Base-by-base conservation (phyloP, 257 asterid genomes). In the Petunia secreta region DNA sequence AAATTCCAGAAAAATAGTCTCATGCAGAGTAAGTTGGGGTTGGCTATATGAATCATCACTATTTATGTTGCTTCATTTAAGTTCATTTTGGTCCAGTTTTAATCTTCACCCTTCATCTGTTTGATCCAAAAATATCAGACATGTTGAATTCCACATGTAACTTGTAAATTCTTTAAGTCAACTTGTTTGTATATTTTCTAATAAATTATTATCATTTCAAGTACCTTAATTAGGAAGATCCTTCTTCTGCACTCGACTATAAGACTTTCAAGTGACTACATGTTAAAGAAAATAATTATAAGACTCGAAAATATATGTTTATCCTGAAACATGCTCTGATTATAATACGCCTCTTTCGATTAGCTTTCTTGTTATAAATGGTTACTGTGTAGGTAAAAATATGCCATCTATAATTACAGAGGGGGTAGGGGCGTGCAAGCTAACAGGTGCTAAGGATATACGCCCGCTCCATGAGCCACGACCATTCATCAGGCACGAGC, bases 61-160 rank as follows among this genome's bases (percentile, higher is more conserved):
- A 3, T 71, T 10, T 11, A 2, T 39, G 4, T 64, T 10, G 13
- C 34, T 48, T 41, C 44, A 50, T 71, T 71, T 34, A 11, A 50
- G 77, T 44, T 71, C 36, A 50, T 71, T 0, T n/a, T 11, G 3
- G 3, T 71, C 15, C 25, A 34, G 5, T 71, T 4, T 48, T 71
- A 48, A 25, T 71, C 43, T 34, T 9, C 58, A 55, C 25, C 58
- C 57, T 46, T 8, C 46, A 25, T 46, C 37, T n/a, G 16, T 69
- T 46, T 69, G 41, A 46, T 69, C 76, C 15, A 25, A 8, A 44
- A 69, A 46, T n/a, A 69, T 50, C 25, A 34, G 25, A 48, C 5
- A 71, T 71, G 77, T 34, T 71, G 62, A 50, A 1, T 53, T 71
- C 34, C 13, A 48, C 44, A 48, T 71, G 77, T 44, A 71, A 71